Base-by-base conservation (phyloP, 129 eudicot species). In the Tagetes patula region DNA sequence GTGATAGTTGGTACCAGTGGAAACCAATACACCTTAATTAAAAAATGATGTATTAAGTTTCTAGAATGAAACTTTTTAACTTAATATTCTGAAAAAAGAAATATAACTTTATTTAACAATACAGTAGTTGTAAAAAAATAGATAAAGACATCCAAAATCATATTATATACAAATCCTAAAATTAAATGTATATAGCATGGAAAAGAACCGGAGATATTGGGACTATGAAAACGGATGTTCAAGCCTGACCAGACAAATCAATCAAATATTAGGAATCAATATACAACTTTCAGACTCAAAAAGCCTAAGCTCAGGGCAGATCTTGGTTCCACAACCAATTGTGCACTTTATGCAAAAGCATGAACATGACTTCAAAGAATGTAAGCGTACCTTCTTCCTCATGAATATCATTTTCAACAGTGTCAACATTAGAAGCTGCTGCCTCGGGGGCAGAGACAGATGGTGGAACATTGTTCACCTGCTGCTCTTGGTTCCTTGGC, bases 321-420 rank as follows among this genome's bases (percentile, higher is more conserved):
- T 9, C 69, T 64, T 40, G 69, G 48, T 32, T 40, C 49, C 49
- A 14, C n/a, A 13, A 39, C 49, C 69, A 40, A 20, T 64, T 40
- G 47, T 63, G 34, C 10, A n/a, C 46, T 13, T 45, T 67, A 67
- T 42, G 61, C 60, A 77, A 69, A 69, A 12, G 37, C 37, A 70
- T 61, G 67, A 61, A 52, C 8, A 77, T 55, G 66, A 76, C 41
- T 20, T 66, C 45, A 20, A 63, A 1, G 9, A 52, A 70, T 32
- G 60, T 39, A 61, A 42, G 49, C 66, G 62, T 79, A 85, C 97
- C 97, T 95, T 95, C 97, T 27, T 82, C 91, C 81, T 86, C 97
- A 56, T 84, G 91, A 63, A 82, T 55, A 54, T 76, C 89, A 52
- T 75, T 84, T 67, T 90, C 94, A 73, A 75, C 75, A 61, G 75